Conservation (phyloP, 257 asterid genomes). For the Dorcoceras hygrometricum region DNA sequence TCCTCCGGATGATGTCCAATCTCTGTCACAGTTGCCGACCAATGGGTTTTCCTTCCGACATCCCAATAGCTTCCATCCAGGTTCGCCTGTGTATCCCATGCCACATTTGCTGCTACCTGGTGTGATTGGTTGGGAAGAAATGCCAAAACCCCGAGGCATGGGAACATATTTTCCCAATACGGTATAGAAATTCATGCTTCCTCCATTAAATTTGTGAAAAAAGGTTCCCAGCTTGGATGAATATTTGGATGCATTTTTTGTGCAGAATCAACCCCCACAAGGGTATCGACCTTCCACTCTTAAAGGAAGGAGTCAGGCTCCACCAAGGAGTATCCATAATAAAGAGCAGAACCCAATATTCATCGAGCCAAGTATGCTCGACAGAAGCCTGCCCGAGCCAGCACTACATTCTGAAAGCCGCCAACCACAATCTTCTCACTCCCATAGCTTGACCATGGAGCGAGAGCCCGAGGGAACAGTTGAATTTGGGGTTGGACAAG, state of each 20-base stretch:
- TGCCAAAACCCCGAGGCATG: conserved; percentile 73
- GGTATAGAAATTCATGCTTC: conserved; percentile 39
- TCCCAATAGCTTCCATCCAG: conserved; percentile 37
- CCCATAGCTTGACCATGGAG: conserved; percentile 32
- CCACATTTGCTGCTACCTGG: conserved; percentile 38
- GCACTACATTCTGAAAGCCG: conserved; percentile 30
- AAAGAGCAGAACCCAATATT: conserved; percentile 30
- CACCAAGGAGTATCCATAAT: conserved; percentile 38
- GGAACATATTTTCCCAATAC: conserved; percentile 73
- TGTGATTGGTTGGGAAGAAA: conserved; percentile 54
- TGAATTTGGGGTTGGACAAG: conserved; percentile 33
- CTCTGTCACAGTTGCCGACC: conserved; percentile 35
- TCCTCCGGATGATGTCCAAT: conserved; percentile 39
- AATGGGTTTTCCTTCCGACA: conserved; percentile 45
- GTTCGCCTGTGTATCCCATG: conserved; percentile 32
- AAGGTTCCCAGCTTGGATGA: neutral
- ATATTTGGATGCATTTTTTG: conserved; percentile 5
- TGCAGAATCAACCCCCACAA: conserved; percentile 48
- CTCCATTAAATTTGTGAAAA: neutral
- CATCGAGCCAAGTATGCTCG: conserved; percentile 35
- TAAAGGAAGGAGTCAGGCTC: conserved; percentile 43
- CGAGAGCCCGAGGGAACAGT: conserved; percentile 41
- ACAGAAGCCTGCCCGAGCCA: conserved; percentile 41
- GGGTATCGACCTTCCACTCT: conserved; percentile 41
- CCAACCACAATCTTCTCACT: conserved; percentile 33